These are phyloP conservation scores for Corylus avellana DNA, from an alignment of 306 rosid species.

Conservation along the genomic window DNA sequence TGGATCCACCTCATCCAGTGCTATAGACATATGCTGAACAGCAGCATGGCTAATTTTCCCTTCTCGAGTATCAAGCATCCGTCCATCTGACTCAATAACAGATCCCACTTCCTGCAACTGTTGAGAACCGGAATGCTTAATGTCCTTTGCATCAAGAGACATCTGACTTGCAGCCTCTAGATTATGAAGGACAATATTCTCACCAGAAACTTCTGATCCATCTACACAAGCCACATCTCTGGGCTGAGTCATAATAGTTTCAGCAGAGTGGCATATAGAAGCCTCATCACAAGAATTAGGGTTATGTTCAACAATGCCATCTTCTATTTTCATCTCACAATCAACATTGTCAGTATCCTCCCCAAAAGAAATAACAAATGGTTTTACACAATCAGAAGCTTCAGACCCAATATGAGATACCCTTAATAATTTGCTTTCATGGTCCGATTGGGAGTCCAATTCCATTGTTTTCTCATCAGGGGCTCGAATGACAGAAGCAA, in stretches of 20 bases:
- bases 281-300: constrained; percentile 27
- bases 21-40: constrained; percentile 20
- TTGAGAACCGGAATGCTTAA: constrained; percentile 17
- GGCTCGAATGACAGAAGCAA: constrained; percentile 21
- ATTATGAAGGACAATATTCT: constrained; percentile 16
- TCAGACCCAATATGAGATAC: constrained; percentile 20
- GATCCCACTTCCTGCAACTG: constrained; percentile 7
- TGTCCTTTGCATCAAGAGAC: constrained; percentile 14
- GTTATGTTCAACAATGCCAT: constrained; percentile 11
- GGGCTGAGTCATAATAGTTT: constrained; percentile 25
- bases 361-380: constrained; percentile 19
- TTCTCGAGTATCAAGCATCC: constrained; percentile 25
- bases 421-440: constrained; percentile 24
- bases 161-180: constrained; percentile 20
- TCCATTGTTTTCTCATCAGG: constrained; percentile 25
- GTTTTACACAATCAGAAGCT: constrained; percentile 13
- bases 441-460: constrained; percentile 29
- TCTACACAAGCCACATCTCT: neutral
- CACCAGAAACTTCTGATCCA: constrained; percentile 34
- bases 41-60: constrained; percentile 20
- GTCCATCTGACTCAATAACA: constrained; percentile 14
- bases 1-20: constrained; percentile 17
- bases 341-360: constrained; percentile 31
- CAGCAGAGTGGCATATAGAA: constrained; percentile 26
- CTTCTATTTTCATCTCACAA: constrained; percentile 27